phyloP scores from a whole-genome alignment of 441 rosid species.

The Euphorbia schlechtendalii region DNA sequence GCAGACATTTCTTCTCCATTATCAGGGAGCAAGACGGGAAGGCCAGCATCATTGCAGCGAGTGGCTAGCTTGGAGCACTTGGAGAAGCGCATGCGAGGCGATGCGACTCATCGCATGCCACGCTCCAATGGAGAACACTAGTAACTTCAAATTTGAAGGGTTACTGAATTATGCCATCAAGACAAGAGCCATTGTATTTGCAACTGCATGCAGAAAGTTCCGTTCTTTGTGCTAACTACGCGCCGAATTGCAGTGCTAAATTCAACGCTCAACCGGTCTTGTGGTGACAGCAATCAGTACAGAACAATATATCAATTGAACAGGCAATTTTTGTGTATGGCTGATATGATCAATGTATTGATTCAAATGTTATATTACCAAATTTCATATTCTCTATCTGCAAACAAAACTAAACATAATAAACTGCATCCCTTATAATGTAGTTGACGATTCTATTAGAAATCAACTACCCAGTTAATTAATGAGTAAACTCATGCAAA shows the following conservation, averaged over 20 bases:
- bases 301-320: neutral
- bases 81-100: slow-evolving; percentile 68
- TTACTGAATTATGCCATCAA: slow-evolving; percentile 7
- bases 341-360: too few species aligned
- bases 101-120: slow-evolving; percentile 16
- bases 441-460: too few species aligned
- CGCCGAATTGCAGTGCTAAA: neutral
- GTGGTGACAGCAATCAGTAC: too few species aligned
- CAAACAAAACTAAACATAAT: too few species aligned
- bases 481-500: too few species aligned
- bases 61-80: slow-evolving; percentile 89
- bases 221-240: slow-evolving; percentile 5
- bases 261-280: too few species aligned
- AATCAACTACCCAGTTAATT: too few species aligned
- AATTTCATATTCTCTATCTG: too few species aligned
- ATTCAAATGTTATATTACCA: too few species aligned
- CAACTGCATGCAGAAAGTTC: neutral
- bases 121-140: slow-evolving; percentile 31
- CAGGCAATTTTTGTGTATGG: slow-evolving; percentile 3
- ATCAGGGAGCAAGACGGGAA: slow-evolving; percentile 44
- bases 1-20: slow-evolving; percentile 37
- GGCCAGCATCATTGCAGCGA: slow-evolving; percentile 65
- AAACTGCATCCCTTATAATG: too few species aligned
- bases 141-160: slow-evolving; percentile 15
- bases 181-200: too few species aligned